phyloP scores from a whole-genome alignment of 116 monocot genomes.

The Cymodocea nodosa region DNA sequence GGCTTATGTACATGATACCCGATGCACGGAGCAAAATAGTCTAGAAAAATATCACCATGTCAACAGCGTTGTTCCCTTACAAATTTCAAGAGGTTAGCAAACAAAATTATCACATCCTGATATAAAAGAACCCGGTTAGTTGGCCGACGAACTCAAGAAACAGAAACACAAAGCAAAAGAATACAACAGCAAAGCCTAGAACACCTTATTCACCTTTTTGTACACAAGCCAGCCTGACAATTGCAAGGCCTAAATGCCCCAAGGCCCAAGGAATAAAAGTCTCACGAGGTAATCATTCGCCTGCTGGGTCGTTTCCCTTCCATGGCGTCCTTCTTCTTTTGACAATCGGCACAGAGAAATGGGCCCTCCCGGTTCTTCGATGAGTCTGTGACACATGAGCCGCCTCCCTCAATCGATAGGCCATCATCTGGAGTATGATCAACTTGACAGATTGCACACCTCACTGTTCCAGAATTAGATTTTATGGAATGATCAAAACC shows the following conservation, averaged over 20 bases:
- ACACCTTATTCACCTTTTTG: conserved; percentile 11
- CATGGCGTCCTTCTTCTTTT: conserved; percentile 85
- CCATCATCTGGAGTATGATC: conserved; percentile 32
- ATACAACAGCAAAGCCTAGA: neutral
- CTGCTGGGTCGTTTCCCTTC: conserved; percentile 49
- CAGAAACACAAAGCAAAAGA: neutral
- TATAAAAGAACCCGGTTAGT: conserved; percentile 2
- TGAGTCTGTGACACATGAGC: conserved; percentile 13
- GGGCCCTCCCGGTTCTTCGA: conserved; percentile 31
- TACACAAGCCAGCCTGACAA: conserved; percentile 2
- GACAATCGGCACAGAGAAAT: conserved; percentile 57
- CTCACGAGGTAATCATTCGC: neutral
- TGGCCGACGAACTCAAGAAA: neutral
- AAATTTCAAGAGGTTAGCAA: conserved; percentile 11
- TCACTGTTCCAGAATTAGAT: conserved; percentile 16
- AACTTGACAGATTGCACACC: conserved; percentile 59
- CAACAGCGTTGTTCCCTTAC: conserved; percentile 3
- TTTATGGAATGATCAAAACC: conserved; percentile 18
- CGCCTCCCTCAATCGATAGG: conserved; percentile 10
- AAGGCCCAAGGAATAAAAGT: neutral
- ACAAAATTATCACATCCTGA: conserved; percentile 3
- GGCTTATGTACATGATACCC: too few relatives aligned
- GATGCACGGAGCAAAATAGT: neutral
- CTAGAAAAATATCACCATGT: conserved; percentile 7
- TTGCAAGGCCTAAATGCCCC: neutral